phyloP scores from a whole-genome alignment of 2,329 filamentous ascomycete genomes.

The Diaporthe ilicicola region DNA sequence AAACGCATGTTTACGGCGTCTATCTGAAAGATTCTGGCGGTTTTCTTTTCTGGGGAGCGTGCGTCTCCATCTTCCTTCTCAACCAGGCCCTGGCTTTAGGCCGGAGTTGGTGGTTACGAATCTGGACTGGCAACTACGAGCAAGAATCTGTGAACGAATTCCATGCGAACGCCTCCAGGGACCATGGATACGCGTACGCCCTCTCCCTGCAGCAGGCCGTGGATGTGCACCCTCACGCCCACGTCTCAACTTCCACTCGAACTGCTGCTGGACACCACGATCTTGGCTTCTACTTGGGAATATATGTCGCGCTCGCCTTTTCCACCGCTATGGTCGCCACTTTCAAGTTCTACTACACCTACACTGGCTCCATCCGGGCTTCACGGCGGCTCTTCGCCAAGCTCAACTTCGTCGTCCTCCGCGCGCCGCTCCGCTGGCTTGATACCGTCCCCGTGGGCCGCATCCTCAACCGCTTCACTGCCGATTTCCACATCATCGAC shows the following conservation, averaged over 20 bases:
- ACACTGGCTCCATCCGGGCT: slow-evolving; percentile 71
- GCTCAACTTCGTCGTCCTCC: slow-evolving; percentile 72
- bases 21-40: slow-evolving; percentile 76
- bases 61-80: slow-evolving; percentile 61
- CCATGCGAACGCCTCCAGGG: slow-evolving; percentile 40
- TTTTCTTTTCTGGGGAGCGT: slow-evolving; percentile 65
- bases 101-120: slow-evolving; percentile 70
- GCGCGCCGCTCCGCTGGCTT: slow-evolving; percentile 80
- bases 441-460: slow-evolving; percentile 82
- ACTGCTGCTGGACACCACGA: slow-evolving; percentile 44
- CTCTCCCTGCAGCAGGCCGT: slow-evolving; percentile 55
- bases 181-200: slow-evolving; percentile 53
- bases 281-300: slow-evolving; percentile 70
- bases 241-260: slow-evolving; percentile 33
- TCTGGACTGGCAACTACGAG: slow-evolving; percentile 65
- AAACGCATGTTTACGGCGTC: slow-evolving; percentile 69
- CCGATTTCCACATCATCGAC: slow-evolving; percentile 80
- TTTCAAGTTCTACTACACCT: slow-evolving; percentile 69
- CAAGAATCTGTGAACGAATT: slow-evolving; percentile 39
- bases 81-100: slow-evolving; percentile 64
- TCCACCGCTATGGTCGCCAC: slow-evolving; percentile 67
- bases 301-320: slow-evolving; percentile 72
- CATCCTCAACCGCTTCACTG: slow-evolving; percentile 80
- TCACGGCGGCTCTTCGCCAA: slow-evolving; percentile 74
- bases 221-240: slow-evolving; percentile 49